Percentiles rank a stretch among this genome's conserved stretches.
Conservation (phyloP, 2,329 filamentous ascomycete genomes). For the Alternaria atra region DNA sequence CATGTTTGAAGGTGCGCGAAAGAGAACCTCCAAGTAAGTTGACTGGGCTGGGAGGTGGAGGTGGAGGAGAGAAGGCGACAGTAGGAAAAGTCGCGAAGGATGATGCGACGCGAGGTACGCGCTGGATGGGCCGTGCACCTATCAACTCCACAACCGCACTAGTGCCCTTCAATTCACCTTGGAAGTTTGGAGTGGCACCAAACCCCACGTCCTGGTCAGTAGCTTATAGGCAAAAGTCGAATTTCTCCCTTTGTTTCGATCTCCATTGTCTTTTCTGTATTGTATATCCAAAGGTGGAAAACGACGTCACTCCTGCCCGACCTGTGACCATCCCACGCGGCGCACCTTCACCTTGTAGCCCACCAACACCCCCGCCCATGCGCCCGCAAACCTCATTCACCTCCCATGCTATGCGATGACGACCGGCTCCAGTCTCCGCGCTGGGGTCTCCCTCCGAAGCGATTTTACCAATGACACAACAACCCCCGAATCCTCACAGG, state of each 20-base stretch:
- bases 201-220: neutral
- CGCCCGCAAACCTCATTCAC: constrained; percentile 23
- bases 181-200: neutral
- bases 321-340: constrained; percentile 26
- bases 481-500: constrained; percentile 32
- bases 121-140: constrained; percentile 21
- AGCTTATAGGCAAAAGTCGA: neutral
- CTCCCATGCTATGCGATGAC: constrained; percentile 49
- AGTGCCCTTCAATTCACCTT: neutral
- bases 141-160: constrained; percentile 11
- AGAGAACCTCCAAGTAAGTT: constrained; percentile 24
- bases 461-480: constrained; percentile 25
- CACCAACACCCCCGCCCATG: constrained; percentile 20
- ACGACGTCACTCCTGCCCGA: neutral
- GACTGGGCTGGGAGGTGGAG: constrained; percentile 21
- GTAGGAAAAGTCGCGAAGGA: constrained; percentile 37
- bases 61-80: constrained; percentile 23
- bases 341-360: constrained; percentile 11
- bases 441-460: constrained; percentile 41
- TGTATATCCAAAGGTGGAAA: neutral
- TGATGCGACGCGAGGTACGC: constrained; percentile 34
- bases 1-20: constrained; percentile 57
- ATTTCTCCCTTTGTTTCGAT: neutral
- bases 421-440: constrained; percentile 44
- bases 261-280: neutral